Evolutionary conservation across 768 basidiomycete genomes (phyloP).

Genomic region (Rossbeevera mucosa): DNA sequence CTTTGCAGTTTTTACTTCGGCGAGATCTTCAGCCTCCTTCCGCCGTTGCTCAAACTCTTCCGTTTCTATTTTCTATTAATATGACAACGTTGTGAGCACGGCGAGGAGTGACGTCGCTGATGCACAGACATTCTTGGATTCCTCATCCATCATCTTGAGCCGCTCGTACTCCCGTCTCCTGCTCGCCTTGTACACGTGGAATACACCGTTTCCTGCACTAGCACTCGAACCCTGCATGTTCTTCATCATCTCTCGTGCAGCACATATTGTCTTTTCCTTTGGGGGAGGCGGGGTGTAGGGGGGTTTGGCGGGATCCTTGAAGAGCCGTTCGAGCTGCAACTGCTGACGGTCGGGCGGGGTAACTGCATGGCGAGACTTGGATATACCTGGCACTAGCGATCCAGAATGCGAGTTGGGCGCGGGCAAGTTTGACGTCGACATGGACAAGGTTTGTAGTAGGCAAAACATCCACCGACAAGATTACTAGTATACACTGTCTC

Average conservation of each 20-base stretch:
- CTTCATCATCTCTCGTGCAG: conserved; percentile 96
- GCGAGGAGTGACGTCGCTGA: neutral
- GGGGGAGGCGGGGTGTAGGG: conserved; percentile 76
- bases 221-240: conserved; percentile 98
- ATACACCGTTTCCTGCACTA: conserved; percentile 95
- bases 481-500: neutral
- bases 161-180: conserved; percentile 94
- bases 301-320: conserved; percentile 84
- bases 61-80: conserved; percentile 60
- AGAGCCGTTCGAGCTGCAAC: conserved; percentile 76
- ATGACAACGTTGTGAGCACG: conserved; percentile 4
- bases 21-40: conserved; percentile 60
- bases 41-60: conserved; percentile 74
- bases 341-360: conserved; percentile 51
- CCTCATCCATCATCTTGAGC: conserved; percentile 84
- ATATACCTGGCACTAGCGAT: conserved; percentile 29
- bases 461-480: conserved; percentile 24
- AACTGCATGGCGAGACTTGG: conserved; percentile 42
- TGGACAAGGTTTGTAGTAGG: conserved; percentile 9
- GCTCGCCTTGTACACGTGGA: conserved; percentile 97
- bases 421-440: conserved; percentile 30
- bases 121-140: conserved; percentile 60
- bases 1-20: conserved; percentile 89
- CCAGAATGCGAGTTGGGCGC: conserved; percentile 27
- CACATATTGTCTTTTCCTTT: conserved; percentile 75